Evolutionary conservation across 2,329 filamentous ascomycete genomes (phyloP), one percentile per base, ranked within the genome.

Genomic region (Verticillium nonalfalfae): DNA sequence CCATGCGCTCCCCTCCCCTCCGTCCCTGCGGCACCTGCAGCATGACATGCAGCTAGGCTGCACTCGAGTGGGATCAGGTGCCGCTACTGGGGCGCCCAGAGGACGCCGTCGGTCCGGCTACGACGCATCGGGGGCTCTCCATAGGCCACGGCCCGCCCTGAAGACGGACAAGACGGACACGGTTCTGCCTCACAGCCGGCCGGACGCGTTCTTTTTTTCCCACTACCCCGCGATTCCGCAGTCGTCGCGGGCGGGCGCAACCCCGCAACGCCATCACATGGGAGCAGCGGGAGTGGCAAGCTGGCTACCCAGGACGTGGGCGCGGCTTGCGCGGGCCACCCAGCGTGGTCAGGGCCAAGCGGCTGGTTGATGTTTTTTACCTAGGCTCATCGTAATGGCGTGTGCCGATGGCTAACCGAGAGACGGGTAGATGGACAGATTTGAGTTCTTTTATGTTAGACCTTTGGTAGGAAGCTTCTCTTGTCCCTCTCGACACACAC

Each of bases 31-130:
- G 58, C 18, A 59, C 61, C 62, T 62, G 62, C 62, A 63, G 57
- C 59, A 59, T 59, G 59, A 59, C 59, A 52, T 61, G 63, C 61
- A 61, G 61, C 63, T 64, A 64, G 45, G 55, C 61, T 63, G 31
- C 57, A 26, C 45, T 35, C 7, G 57, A 58, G 45, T 50, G 45
- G 45, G 45, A 21, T 50, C 45, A 50, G 45, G n/a, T 21, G 45
- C 45, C 45, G 45, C 45, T 50, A 50, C 45, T 50, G 45, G 45
- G 45, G 39, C 7, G 1, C n/a, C n/a, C 7, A 11, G 15, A 50
- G n/a, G n/a, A 18, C 45, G 45, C 45, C 45, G 45, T 50, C n/a
- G 45, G 45, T 50, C 45, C 45, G 45, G 45, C 45, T 50, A 45
- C 45, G n/a, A 26, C 18, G 18, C n/a, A 50, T 50, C 45, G 45